Conservation (phyloP, 2,329 filamentous ascomycete species). For the Diaporthe longicolla region DNA sequence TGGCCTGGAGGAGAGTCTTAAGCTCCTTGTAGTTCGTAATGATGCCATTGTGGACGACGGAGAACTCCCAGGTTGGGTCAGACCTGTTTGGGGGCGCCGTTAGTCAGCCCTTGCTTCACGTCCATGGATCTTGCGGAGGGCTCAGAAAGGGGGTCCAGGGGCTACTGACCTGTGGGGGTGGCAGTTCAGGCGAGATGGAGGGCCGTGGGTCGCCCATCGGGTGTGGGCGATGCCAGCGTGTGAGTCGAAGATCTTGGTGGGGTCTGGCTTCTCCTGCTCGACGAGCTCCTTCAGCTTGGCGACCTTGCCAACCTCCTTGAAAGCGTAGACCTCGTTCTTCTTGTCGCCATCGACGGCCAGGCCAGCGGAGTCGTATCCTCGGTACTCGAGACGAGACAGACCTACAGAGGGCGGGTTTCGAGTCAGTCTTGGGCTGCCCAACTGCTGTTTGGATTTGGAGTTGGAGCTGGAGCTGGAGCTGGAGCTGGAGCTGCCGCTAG, state of each 20-base stretch:
- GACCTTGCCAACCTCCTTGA: conserved; percentile 99
- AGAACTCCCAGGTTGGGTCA: conserved; percentile 95
- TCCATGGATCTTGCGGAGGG: not conserved
- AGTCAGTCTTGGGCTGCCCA: conserved; percentile 48
- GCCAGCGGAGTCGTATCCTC: conserved; percentile 98
- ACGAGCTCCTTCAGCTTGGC: conserved; percentile 96
- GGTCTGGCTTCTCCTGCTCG: conserved; percentile 84
- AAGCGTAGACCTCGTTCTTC: conserved; percentile 97
- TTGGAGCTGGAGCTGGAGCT: not conserved
- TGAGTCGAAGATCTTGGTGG: conserved; percentile 95
- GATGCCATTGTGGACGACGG: conserved; percentile 99
- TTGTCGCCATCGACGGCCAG: conserved; percentile 97
- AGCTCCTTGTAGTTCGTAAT: conserved; percentile 99
- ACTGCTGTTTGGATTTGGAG: not conserved
- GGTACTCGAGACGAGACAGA: conserved; percentile 95
- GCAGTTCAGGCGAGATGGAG: conserved; percentile 95
- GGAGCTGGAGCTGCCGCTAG: not conserved
- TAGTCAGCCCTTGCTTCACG: conserved; percentile 26
- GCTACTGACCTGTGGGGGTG: conserved; percentile 90
- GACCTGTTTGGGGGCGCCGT: conserved; percentile 71
- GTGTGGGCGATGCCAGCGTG: conserved; percentile 99
- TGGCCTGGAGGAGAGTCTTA: conserved; percentile 90
- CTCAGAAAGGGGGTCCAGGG: not conserved
- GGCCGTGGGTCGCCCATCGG: conserved; percentile 97
- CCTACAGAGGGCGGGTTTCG: conserved; percentile 65